phyloP scores from a whole-genome alignment of 148 eudicot species.

The Drosera capensis region DNA sequence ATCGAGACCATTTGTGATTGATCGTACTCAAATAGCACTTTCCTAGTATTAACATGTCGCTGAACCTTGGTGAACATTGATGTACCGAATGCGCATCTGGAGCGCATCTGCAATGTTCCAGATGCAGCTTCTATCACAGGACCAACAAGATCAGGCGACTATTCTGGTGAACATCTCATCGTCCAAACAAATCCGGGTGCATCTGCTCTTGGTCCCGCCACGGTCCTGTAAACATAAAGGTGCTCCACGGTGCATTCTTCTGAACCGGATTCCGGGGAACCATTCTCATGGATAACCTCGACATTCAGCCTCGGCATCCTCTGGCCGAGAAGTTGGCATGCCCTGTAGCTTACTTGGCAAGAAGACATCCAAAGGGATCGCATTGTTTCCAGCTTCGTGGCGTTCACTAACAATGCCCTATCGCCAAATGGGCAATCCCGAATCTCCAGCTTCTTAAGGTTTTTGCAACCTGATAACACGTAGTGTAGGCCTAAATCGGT shows the following conservation, averaged over 20 bases:
- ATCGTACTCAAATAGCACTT: no score
- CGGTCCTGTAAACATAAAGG: slow-evolving; percentile 64
- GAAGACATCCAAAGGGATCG: slow-evolving; percentile 99
- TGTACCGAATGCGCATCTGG: no score
- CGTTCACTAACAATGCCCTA: slow-evolving; percentile 58
- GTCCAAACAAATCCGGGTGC: slow-evolving; percentile 59
- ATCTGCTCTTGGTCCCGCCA: slow-evolving; percentile 64
- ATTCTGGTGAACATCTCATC: no score
- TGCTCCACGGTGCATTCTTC: slow-evolving; percentile 54
- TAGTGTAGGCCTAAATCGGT: slow-evolving; percentile 68
- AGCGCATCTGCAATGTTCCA: no score
- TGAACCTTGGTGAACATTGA: no score
- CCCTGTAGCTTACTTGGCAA: slow-evolving; percentile 68
- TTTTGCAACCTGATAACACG: slow-evolving; percentile 72
- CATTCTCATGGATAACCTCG: slow-evolving; percentile 76
- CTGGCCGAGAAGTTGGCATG: slow-evolving; percentile 63
- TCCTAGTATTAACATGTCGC: no score
- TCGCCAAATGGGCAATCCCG: slow-evolving; percentile 94
- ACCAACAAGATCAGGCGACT: no score
- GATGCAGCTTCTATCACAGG: no score
- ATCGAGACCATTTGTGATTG: no score
- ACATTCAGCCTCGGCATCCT: slow-evolving; percentile 78
- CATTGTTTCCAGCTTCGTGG: slow-evolving; percentile 86
- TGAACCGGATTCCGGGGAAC: slow-evolving; percentile 26
- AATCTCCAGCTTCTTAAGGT: slow-evolving; percentile 64